Evolutionary conservation across 352 stramenopile genomes (phyloP).

Genomic region (Aphanomyces euteiches): DNA sequence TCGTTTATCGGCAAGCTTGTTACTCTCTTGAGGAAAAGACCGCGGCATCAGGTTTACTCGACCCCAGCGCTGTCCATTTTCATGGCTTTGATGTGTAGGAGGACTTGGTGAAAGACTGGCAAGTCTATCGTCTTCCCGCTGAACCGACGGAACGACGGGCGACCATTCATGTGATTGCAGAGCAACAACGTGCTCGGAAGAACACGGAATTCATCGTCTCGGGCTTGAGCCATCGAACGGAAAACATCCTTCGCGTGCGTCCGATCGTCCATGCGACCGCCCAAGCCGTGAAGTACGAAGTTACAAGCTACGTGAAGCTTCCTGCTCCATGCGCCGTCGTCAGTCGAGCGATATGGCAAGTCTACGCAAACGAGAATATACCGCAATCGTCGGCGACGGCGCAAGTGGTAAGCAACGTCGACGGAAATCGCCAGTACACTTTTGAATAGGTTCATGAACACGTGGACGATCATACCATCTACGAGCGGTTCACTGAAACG

Average conservation of each 20-base stretch:
- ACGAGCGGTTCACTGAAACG: too few relatives aligned
- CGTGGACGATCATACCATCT: too few relatives aligned
- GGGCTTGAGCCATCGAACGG: conserved; percentile 1
- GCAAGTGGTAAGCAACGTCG: too few relatives aligned
- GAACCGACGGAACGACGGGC: background rate
- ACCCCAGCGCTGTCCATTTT: too few relatives aligned
- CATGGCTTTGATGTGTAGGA: too few relatives aligned
- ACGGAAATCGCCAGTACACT: too few relatives aligned
- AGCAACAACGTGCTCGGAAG: background rate
- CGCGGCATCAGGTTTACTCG: too few relatives aligned
- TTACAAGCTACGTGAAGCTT: background rate
- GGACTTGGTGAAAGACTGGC: conserved; percentile 5
- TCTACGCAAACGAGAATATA: background rate
- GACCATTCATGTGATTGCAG: conserved; percentile 8
- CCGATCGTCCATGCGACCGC: background rate
- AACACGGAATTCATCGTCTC: conserved; percentile 19
- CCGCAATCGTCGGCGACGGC: too few relatives aligned
- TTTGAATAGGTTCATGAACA: too few relatives aligned
- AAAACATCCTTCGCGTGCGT: background rate
- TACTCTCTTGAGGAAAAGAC: too few relatives aligned
- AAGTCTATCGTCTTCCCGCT: conserved; percentile 3
- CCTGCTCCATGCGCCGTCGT: background rate
- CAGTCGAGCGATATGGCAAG: conserved; percentile 2
- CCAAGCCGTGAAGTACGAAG: background rate
- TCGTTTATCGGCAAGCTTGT: too few relatives aligned